Evolutionary conservation across 805 yeast species (phyloP).

Genomic region (Candida lessepsii): DNA sequence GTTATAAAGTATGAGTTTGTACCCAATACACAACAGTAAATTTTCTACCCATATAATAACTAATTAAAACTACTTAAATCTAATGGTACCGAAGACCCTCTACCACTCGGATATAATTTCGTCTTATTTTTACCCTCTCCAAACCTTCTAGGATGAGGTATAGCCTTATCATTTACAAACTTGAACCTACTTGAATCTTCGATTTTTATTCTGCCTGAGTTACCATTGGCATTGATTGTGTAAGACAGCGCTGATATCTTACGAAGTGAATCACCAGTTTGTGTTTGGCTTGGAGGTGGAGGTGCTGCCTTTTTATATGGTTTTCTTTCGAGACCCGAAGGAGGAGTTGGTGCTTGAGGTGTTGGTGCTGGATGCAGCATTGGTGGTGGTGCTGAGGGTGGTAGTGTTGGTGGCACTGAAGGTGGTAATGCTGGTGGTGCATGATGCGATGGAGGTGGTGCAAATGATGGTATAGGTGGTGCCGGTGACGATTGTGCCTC

Average conservation of each 20-base stretch:
- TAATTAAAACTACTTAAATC: constrained; percentile 44
- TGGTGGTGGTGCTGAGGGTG: constrained; percentile 18
- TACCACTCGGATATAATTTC: constrained; percentile 90
- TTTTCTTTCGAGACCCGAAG: constrained; percentile 15
- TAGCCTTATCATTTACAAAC: constrained; percentile 61
- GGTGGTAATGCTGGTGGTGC: constrained; percentile 28
- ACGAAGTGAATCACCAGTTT: constrained; percentile 51
- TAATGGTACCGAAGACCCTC: constrained; percentile 89
- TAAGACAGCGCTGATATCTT: constrained; percentile 65
- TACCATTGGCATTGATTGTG: constrained; percentile 41
- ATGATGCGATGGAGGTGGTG: constrained; percentile 39
- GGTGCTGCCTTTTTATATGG: constrained; percentile 34
- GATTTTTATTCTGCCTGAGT: constrained; percentile 42
- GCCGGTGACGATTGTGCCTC: constrained; percentile 16
- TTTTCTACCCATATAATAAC: constrained; percentile 3
- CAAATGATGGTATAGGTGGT: constrained; percentile 28
- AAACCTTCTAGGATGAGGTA: constrained; percentile 87
- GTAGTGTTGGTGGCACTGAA: constrained; percentile 13
- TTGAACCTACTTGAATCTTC: constrained; percentile 65
- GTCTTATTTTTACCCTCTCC: constrained; percentile 44
- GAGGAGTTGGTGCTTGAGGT: constrained; percentile 18
- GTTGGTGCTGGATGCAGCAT: constrained; percentile 19
- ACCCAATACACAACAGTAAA: neutral
- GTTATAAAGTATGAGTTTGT: too few species aligned
- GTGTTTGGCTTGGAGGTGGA: constrained; percentile 41